Percentiles rank a stretch among this genome's conserved stretches.
These are phyloP conservation scores for Limnanthes douglasii DNA, from an alignment of 345 rosid genomes.

Conservation along the genomic window DNA sequence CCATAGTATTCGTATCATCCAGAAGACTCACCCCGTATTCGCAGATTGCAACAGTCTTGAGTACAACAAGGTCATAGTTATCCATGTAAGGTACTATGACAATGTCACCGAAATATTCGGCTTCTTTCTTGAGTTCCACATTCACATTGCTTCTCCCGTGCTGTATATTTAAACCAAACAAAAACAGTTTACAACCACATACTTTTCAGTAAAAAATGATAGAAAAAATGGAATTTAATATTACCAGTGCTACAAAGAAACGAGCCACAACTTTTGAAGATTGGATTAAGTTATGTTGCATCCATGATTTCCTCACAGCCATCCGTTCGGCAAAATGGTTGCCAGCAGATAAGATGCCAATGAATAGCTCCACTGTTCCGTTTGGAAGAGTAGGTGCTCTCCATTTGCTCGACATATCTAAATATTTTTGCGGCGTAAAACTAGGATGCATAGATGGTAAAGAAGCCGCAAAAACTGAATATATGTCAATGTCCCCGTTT, in stretches of 20 bases:
- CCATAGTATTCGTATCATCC: not conserved
- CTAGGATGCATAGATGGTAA: conserved; percentile 76
- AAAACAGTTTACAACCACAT: no score
- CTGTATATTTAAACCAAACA: conserved; percentile 16
- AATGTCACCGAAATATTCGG: conserved; percentile 86
- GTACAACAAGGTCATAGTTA: conserved; percentile 84
- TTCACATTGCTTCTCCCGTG: conserved; percentile 85
- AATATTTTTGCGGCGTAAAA: conserved; percentile 65
- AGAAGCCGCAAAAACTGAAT: conserved; percentile 66
- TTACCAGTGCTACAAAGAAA: conserved; percentile 89
- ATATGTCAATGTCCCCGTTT: conserved; percentile 72
- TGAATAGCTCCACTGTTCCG: conserved; percentile 55
- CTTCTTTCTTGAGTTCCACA: conserved; percentile 77
- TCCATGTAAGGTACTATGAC: conserved; percentile 95
- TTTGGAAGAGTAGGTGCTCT: conserved; percentile 59
- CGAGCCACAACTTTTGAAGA: conserved; percentile 82
- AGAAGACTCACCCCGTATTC: conserved; percentile 98
- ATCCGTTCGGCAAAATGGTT: conserved; percentile 95
- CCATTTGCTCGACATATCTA: conserved; percentile 68
- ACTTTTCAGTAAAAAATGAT: no score
- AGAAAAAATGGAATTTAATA: no score
- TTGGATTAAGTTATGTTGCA: conserved; percentile 69
- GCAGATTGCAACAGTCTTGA: conserved; percentile 94
- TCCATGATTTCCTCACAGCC: conserved; percentile 98
- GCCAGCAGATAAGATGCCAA: conserved; percentile 90